Evolutionary conservation across 768 basidiomycete species (phyloP), one percentile per base, ranked within the genome.

Genomic region (Pisolithus albus): DNA sequence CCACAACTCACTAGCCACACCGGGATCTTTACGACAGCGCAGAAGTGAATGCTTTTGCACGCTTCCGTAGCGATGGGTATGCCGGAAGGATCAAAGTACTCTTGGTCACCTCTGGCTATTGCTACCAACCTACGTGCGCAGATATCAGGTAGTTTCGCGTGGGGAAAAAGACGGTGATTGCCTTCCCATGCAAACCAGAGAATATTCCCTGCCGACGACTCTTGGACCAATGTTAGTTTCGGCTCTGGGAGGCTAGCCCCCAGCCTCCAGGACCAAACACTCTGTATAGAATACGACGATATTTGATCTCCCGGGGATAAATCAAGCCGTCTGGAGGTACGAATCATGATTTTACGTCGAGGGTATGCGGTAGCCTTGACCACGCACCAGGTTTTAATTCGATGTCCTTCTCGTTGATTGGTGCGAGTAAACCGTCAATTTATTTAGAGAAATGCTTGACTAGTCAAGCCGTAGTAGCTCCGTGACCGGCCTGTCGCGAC

Each of bases 251-350:
- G 94, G 94, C 95, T 42, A 97, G 79, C 10, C 95, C 95, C 95
- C 95, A 97, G 5, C 86, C 93, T 7, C 95, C 95, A 18, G 95
- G 95, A 10, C 95, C 93, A 61, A 98, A 97, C 0, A 94, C 92
- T 59, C 78, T 83, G 73, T 97, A 97, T 44, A 97, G 70, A 32
- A 91, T 83, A 21, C 95, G 81, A 16, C 95, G 80, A 62, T 97
- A 98, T 64, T 96, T 95, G 61, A 97, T 98, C 69, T 97, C 95
- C 18, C 95, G 95, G 7, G 97, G 82, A 69, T 97, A 98, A 11
- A 96, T 71, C 40, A 98, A 75, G 5, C 95, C 95, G 59, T 97
- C 95, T 95, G 51, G 7, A 15, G 13, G 13, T 11, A 11, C 26
- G 13, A 15, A 34, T 15, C 34, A 15, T 15, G 34, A 15, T 19